Percentiles rank a stretch among this genome's conserved stretches.
Evolutionary conservation across 371 early-diverging fungal genomes (phyloP).

Genomic region (Mortierella sp.): DNA sequence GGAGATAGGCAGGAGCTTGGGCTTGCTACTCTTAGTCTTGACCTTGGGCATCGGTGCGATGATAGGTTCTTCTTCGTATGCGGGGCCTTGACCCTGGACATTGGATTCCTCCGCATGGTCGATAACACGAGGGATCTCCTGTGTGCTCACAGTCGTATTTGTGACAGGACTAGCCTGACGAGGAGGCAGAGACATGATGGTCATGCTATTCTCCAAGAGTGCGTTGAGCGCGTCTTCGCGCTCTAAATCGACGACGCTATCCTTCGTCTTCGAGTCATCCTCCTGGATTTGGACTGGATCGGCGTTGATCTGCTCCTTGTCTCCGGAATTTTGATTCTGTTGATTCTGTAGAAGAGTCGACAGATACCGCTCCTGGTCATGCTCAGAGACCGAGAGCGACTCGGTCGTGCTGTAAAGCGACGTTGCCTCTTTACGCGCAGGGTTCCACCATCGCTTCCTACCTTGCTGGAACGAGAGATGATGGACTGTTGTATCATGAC

Average conservation of each 20-base stretch:
- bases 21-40: slow-evolving; percentile 24
- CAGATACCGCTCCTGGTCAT: slow-evolving; percentile 40
- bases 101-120: background rate
- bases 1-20: slow-evolving; percentile 45
- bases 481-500: slow-evolving; percentile 9
- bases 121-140: background rate
- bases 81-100: too few species aligned
- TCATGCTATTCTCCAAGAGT: slow-evolving; percentile 10
- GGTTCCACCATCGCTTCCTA: slow-evolving; percentile 44
- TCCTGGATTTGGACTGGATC: background rate
- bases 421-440: slow-evolving; percentile 36
- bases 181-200: slow-evolving; percentile 8
- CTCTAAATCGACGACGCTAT: background rate
- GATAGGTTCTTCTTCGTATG: background rate
- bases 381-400: slow-evolving; percentile 21
- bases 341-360: slow-evolving; percentile 11
- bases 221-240: slow-evolving; percentile 15
- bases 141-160: background rate
- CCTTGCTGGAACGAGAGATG: slow-evolving; percentile 36
- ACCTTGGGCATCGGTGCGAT: slow-evolving; percentile 6
- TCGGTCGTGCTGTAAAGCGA: slow-evolving; percentile 22
- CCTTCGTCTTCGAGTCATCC: background rate
- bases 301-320: background rate
- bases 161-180: background rate
- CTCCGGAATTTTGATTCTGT: background rate